Evolutionary conservation across 192 early-diverging fungal species (phyloP), one percentile per base, ranked within the genome.

Genomic region (Helicostylum pulchrum): DNA sequence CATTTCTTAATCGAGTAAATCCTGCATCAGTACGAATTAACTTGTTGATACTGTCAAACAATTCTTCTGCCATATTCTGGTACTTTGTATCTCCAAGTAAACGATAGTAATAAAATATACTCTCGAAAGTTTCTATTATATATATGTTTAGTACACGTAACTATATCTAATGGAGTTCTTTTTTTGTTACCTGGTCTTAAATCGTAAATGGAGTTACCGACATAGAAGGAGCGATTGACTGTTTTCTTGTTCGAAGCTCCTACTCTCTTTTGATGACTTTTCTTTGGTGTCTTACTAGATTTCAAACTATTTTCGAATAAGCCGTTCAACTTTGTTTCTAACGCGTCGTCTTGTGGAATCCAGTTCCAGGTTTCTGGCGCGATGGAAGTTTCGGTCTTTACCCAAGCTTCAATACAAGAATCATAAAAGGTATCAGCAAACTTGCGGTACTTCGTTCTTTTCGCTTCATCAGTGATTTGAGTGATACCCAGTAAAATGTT

Each of bases 61-160:
- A 10, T 39, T 0, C 9, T 10, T 39, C 36, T 0, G 36, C 36
- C 5, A 39, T 39, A 39, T 39, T 10, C 36, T 85, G 85, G 48
- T 90, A 90, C 10, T 58, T 63, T 3, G 65, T 67, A 32, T 92
- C 77, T 7, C 88, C 90, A 14, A 88, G 90, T 15, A 90, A 59
- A 15, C 90, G 81, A 63, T 88, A 90, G 74, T 89, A 79, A 52
- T 85, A 79, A 72, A 89, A 92, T 20, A 90, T 68, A 62, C 85
- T 87, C 67, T 92, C 90, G 17, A 92, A 59, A 1, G 86, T 84
- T 84, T 92, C 90, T 83, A 62, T 61, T 53, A 5, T 39, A 39
- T 39, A 39, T 39, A 39, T n/a, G 63, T 21, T 15, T 15, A 20
- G 47, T 50, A 60, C 2, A 31, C 10, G 6, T 17, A 15, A 34